These are phyloP conservation scores for Heliamphora pulchella DNA, from an alignment of 179 eudicot genomes.

Conservation along the genomic window DNA sequence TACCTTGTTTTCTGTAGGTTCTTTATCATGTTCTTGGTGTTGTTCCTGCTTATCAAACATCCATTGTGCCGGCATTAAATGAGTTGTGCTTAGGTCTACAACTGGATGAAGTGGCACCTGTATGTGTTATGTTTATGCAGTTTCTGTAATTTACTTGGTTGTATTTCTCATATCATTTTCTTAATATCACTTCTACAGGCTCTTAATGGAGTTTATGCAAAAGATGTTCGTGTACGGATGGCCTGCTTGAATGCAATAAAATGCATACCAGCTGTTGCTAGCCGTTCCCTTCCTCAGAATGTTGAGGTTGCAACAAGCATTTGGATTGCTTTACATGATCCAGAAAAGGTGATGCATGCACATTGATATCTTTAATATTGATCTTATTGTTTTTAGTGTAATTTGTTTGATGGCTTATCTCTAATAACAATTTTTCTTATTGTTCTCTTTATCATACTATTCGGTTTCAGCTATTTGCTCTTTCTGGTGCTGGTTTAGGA, in stretches of 20 bases:
- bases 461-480: neutral
- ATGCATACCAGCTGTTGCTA: slow-evolving; percentile 88
- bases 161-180: slow-evolving; percentile 12
- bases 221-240: slow-evolving; percentile 84
- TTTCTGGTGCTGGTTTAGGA: neutral
- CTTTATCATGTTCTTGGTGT: slow-evolving; percentile 89
- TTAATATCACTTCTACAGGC: slow-evolving; percentile 43
- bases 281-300: slow-evolving; percentile 64
- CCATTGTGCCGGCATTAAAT: slow-evolving; percentile 77
- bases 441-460: neutral
- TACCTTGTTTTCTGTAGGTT: slow-evolving; percentile 44
- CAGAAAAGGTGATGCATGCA: slow-evolving; percentile 64
- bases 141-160: neutral
- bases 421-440: neutral
- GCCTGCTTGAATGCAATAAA: slow-evolving; percentile 92
- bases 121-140: slow-evolving; percentile 28
- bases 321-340: slow-evolving; percentile 96
- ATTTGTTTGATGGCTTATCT: neutral
- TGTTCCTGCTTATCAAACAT: slow-evolving; percentile 74
- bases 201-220: slow-evolving; percentile 83
- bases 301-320: slow-evolving; percentile 85
- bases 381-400: neutral
- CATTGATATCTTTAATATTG: neutral
- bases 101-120: slow-evolving; percentile 79
- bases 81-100: slow-evolving; percentile 90